Evolutionary conservation across 305 asterid species (phyloP), one percentile per base, ranked within the genome.

Genomic region (Plantago rigida): DNA sequence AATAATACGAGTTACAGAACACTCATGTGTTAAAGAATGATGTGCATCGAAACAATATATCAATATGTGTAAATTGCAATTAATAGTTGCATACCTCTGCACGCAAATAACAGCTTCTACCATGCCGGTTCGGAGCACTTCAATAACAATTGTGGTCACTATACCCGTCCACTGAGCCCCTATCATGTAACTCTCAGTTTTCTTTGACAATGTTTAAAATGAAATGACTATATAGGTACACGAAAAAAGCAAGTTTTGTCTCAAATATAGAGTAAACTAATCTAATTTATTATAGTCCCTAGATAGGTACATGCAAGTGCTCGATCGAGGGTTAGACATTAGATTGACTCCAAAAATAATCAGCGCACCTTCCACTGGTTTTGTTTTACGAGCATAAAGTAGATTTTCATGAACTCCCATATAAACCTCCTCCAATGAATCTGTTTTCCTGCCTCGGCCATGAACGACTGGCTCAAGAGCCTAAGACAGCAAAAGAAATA

Each of bases 131-230:
- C 84, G 86, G 56, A 91, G 93, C 98, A 91, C 87, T 77, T 87
- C 98, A 62, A 86, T 78, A 3, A 95, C 96, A 73, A 91, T 87
- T 76, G 98, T 91, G 39, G 98, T 91, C 68, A 91, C 98, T 75
- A 87, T 86, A 54, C 98, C 98, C 14, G 98, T 91, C 98, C 98
- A 91, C 79, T 87, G 98, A 65, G 98, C 98, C 73, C 96, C 98
- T 91, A 69, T 31, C 14, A 53, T 53, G 58, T 12, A 52, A 53
- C 7, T n/a, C 57, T 22, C 24, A 24, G 57, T 52, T 53, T 51
- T 1, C 13, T 53, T 53, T 28, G 42, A 10, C 42, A 53, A 28
- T 29, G 13, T n/a, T 13, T 5, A 31, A 29, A 54, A 10, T 29
- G 42, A 26, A 3, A 29, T 13, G 9, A 28, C 8, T 36, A 14